Evolutionary conservation across 768 basidiomycete species (phyloP), one percentile per base, ranked within the genome.

Genomic region (Lactifluus hygrophoroides): DNA sequence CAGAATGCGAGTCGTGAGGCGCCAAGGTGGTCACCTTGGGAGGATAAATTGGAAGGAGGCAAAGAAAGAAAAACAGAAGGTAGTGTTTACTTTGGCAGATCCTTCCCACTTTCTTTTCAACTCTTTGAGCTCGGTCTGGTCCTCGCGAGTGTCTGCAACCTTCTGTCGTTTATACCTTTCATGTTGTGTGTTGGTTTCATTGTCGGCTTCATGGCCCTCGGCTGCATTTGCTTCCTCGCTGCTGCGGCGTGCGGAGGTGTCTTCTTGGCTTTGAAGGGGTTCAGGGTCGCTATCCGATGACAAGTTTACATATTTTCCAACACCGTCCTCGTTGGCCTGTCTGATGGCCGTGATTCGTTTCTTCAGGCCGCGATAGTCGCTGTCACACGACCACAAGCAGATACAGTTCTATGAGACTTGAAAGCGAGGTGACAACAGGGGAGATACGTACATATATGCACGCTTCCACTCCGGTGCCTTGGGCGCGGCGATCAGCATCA

Each of bases 381-480:
- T 64, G 32, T 48, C 43, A 57, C 55, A 42, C 49, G 55, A 61
- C 40, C 42, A 40, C 7, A 3, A 47, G 52, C 16, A 38, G 21
- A 44, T 10, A 21, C 6, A 8, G 17, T 6, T 21, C 30, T 7
- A 30, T 58, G 49, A 37, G 48, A 17, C 17, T 49, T 34, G 13
- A 38, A 10, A 1, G 9, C 13, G 25, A 34, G 5, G 3, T 4
- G 35, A 43, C 2, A 7, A 9, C 30, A 37, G 19, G 2, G 28
- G 28, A 35, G n/a, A 21, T 14, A 43, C 64, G 27, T 47, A 64
- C 64, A 64, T 54, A 40, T 64, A 64, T 56, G 64, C 64, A 8
- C 61, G 57, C 37, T 64, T 64, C 64, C 64, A 64, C 45, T 64
- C 63, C 3, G 64, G 57, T 13, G 61, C 52, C 64, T 64, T 47